Percentiles rank a stretch among this genome's conserved stretches.
Evolutionary conservation across 805 yeast genomes (phyloP).

Genomic region (Metschnikowia borealis): DNA sequence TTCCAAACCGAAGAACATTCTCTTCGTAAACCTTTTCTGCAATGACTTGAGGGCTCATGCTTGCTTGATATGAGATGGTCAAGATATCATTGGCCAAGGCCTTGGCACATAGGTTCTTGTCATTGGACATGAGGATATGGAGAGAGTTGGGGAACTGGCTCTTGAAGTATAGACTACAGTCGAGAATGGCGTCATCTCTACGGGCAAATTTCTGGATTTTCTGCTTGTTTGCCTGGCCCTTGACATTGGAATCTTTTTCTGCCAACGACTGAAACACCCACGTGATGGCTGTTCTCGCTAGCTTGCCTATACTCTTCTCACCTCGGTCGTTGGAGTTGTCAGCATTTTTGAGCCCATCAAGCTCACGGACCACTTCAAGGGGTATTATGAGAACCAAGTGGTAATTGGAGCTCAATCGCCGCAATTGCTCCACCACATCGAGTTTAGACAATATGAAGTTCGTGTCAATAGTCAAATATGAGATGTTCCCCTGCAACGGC

Average conservation of each 20-base stretch:
- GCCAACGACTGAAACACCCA: slow-evolving; percentile 72
- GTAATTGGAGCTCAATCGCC: slow-evolving; percentile 35
- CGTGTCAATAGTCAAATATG: slow-evolving; percentile 70
- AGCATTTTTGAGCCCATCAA: slow-evolving; percentile 75
- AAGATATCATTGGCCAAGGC: slow-evolving; percentile 64
- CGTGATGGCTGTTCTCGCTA: slow-evolving; percentile 70
- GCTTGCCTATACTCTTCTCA: slow-evolving; percentile 41
- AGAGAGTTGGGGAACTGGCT: slow-evolving; percentile 28
- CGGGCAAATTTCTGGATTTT: slow-evolving; percentile 39
- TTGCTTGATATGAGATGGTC: slow-evolving; percentile 53
- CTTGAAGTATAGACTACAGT: slow-evolving; percentile 70
- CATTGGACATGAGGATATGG: slow-evolving; percentile 72
- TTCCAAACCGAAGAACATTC: slow-evolving; percentile 24
- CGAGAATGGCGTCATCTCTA: slow-evolving; percentile 82
- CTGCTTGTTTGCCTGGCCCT: slow-evolving; percentile 64
- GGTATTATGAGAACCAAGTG: slow-evolving; percentile 64
- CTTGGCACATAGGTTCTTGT: slow-evolving; percentile 74
- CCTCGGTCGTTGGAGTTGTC: slow-evolving; percentile 17
- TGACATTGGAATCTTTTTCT: slow-evolving; percentile 43
- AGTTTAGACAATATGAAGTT: slow-evolving; percentile 75
- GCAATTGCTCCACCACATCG: slow-evolving; percentile 50
- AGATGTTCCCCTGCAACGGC: slow-evolving; percentile 19
- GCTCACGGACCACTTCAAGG: slow-evolving; percentile 60
- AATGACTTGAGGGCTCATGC: slow-evolving; percentile 44
- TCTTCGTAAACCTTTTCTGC: slow-evolving; percentile 39